Base-by-base conservation (phyloP, 176 grass and related monocot genomes). In the Miscanthus lutarioriparius region DNA sequence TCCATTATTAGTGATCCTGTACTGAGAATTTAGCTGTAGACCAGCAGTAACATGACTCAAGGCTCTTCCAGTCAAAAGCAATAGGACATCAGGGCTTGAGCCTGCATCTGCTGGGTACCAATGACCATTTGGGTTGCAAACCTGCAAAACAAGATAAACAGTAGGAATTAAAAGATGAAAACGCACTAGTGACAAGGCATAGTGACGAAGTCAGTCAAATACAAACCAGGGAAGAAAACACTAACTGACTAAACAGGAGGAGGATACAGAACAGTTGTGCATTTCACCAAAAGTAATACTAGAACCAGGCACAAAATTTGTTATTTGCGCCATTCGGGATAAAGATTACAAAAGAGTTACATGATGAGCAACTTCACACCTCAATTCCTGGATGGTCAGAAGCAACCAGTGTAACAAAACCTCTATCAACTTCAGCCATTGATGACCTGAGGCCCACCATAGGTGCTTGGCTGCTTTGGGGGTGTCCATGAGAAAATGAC, bases 41-140 rank as follows among this genome's bases (percentile, higher is more conserved):
- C 91, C 94, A 85, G 91, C 91, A 54, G 91, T 94, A 82, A 88
- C 83, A 87, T 92, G 85, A 83, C 85, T 88, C 23, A 97, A 86
- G 47, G 87, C 87, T 71, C 83, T 97, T 80, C 91, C 94, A 54
- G 91, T 94, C 64, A 97, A 72, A 78, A 97, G 80, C 82, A 94
- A 79, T 47, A 97, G 61, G 68, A 94, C 71, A 37, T 62, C 64
- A 59, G 87, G 82, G 64, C 87, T 53, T 43, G 81, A 85, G 86
- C 28, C 40, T 4, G 36, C 82, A 84, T 93, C 94, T 51, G 91
- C 91, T 81, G 89, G 32, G 82, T 90, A 97, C 94, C 94, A 93
- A 79, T 79, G 87, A 78, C 91, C 94, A 86, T 93, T 91, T 84
- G 91, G 82, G 77, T 96, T 80, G 74, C 82, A 93, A 71, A 97